These are phyloP conservation scores for Centrapalus pauciflorus DNA, from an alignment of 129 eudicot genomes.

Conservation along the genomic window DNA sequence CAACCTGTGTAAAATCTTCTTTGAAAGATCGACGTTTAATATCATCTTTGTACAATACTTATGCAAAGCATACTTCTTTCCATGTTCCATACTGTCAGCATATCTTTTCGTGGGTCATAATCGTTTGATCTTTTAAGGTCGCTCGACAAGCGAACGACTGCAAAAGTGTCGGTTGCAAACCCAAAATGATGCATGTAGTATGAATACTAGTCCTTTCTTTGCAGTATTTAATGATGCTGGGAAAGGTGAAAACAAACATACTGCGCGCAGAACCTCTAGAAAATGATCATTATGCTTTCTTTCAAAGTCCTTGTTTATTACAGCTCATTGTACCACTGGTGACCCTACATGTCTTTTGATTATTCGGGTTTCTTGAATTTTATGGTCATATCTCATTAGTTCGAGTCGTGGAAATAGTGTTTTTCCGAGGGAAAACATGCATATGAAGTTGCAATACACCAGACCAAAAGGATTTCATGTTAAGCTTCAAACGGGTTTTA, in stretches of 20 bases:
- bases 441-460: too few species aligned
- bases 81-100: neutral
- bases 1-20: conserved; percentile 27
- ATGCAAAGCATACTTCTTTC: conserved; percentile 26
- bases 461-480: too few species aligned
- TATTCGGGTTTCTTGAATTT: too few species aligned
- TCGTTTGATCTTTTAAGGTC: neutral
- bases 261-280: too few species aligned
- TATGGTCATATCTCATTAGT: neutral
- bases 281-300: conserved; percentile 2
- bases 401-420: neutral
- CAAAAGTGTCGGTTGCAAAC: too few species aligned
- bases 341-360: conserved; percentile 5
- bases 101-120: neutral
- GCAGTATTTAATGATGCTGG: conserved; percentile 19
- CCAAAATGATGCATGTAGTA: neutral
- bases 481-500: too few species aligned
- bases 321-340: neutral
- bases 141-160: too few species aligned
- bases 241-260: conserved; percentile 12
- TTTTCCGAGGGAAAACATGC: neutral
- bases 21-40: conserved; percentile 24
- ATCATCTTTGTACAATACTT: conserved; percentile 30
- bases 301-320: neutral
- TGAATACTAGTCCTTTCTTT: neutral